Evolutionary conservation across 768 basidiomycete species (phyloP), one percentile per base, ranked within the genome.

Genomic region (Psilocybe tampanensis): DNA sequence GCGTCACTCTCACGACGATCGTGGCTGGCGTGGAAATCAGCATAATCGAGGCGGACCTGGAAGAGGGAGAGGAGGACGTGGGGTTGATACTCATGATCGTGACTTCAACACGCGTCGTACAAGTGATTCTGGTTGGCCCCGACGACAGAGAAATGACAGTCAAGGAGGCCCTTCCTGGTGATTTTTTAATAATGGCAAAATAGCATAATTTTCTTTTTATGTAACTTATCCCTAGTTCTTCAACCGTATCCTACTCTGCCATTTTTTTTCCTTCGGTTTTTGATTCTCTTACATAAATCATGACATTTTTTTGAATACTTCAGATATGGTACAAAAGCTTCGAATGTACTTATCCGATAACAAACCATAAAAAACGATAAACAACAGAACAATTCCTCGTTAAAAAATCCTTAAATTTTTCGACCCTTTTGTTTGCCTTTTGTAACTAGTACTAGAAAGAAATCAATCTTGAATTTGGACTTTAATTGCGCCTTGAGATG

Each of bases 401-500:
- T n/a, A n/a, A n/a, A n/a, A n/a, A n/a, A n/a, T n/a, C n/a, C n/a
- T n/a, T n/a, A n/a, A n/a, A n/a, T n/a, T n/a, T n/a, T n/a, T n/a
- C n/a, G n/a, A n/a, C n/a, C n/a, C n/a, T n/a, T n/a, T n/a, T n/a
- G n/a, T n/a, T n/a, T n/a, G n/a, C n/a, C n/a, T n/a, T n/a, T n/a
- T n/a, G n/a, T n/a, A n/a, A n/a, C n/a, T n/a, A n/a, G n/a, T n/a
- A 29, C 29, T 29, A 5, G 29, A 29, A 29, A 32, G 32, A 29
- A n/a, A 67, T 75, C 62, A 86, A 70, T 86, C 85, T 24, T 72
- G 75, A 52, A 88, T 86, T 62, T 85, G 85, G 56, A 88, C 84
- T 64, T 88, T 88, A 66, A 88, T 88, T 36, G 86, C 84, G 7
- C 87, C 86, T 63, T 85, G 85, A 19, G 79, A 56, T 47, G 83